Evolutionary conservation across 2,329 filamentous ascomycete species (phyloP).

Genomic region (Aaosphaeria pasadenensis): DNA sequence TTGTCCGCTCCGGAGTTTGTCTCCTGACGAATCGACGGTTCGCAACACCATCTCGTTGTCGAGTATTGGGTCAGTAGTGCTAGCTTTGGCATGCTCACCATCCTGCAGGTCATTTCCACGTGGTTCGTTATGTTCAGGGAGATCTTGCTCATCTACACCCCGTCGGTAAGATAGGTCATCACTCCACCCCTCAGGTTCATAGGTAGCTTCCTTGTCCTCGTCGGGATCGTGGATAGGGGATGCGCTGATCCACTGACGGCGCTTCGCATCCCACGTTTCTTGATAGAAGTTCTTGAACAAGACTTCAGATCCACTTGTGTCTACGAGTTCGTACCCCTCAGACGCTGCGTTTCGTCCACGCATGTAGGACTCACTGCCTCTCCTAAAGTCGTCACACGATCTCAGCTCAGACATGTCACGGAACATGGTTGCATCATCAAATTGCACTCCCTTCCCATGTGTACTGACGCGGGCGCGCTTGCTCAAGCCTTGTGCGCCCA

Average conservation of each 20-base stretch:
- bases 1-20: too few relatives aligned
- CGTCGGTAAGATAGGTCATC: conserved; percentile 1
- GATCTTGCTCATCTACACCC: too few relatives aligned
- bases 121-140: too few relatives aligned
- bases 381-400: conserved; percentile 3
- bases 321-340: conserved; percentile 20
- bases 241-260: conserved; percentile 5
- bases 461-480: not conserved
- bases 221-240: not conserved
- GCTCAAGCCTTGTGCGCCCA: not conserved
- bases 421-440: conserved; percentile 5
- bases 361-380: conserved; percentile 16
- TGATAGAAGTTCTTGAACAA: conserved; percentile 22
- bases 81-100: too few relatives aligned
- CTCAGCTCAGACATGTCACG: conserved; percentile 4
- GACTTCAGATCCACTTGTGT: conserved; percentile 22
- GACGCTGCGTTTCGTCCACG: conserved; percentile 24
- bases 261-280: conserved; percentile 16
- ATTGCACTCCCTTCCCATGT: conserved; percentile 4
- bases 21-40: too few relatives aligned
- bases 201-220: not conserved
- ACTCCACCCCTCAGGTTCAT: conserved; percentile 7
- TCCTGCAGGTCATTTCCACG: too few relatives aligned
- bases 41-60: too few relatives aligned
- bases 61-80: too few relatives aligned